Base-by-base conservation (phyloP, 2,329 filamentous ascomycete genomes). In the Alternaria novae-zelandiae region DNA sequence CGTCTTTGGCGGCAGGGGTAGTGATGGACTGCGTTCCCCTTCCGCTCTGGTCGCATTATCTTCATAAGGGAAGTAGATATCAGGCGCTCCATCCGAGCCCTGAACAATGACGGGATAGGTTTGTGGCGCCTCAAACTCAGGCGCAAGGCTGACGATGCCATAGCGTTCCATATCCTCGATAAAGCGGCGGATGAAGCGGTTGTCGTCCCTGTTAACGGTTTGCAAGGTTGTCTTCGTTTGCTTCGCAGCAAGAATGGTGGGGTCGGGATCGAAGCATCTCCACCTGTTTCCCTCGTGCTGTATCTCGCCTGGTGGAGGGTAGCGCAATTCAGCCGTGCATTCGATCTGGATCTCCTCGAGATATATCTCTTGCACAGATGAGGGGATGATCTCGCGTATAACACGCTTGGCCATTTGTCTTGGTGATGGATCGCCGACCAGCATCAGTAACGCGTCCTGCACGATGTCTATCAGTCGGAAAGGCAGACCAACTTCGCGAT, bases 61-160 rank as follows among this genome's bases (percentile, higher is more conserved):
- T 4, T 73, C 67, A 53, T 76, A 77, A 1, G 74, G 68, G 30
- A 77, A 74, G 60, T 76, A 77, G 0, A 77, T 23, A 26, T 77
- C 74, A 2, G 64, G 67, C 0, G 61, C 69, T 0, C 74, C 74
- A 25, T 77, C 74, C 0, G 65, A 28, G 5, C 60, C 71, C 55
- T 74, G 74, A 1, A 73, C 17, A 2, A 74, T 67, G 1, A 77
- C 36, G 0, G 74, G 74, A 1, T 60, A 63, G 3, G 73, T 70
- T 9, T 77, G 74, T 3, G 74, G 68, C 20, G 63, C 45, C 13
- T 72, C 70, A 17, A 70, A 72, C 6, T 72, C 69, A 6, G 43
- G 1, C 0, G 58, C 46, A 1, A 76, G 63, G 2, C n/a, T 65
- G 25, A 77, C 61, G 21, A 76, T 68, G 5, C 73, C 74, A 13